Percentiles rank a stretch among this genome's conserved stretches.
Evolutionary conservation across 805 yeast species (phyloP).

Genomic region (Nematodospora valgi): DNA sequence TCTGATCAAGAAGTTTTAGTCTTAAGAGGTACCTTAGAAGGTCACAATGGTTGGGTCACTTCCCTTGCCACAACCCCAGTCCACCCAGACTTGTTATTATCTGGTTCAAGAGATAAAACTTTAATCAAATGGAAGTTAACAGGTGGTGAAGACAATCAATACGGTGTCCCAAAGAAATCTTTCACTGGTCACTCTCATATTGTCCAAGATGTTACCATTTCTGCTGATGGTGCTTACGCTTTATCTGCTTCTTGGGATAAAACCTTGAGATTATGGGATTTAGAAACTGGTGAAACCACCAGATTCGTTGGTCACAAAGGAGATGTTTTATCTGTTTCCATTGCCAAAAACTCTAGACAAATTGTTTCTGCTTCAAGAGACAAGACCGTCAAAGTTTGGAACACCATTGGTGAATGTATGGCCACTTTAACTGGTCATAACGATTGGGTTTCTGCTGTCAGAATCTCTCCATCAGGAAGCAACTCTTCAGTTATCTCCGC

Average conservation of each 20-base stretch:
- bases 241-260: constrained; percentile 99
- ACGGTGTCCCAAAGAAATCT: constrained; percentile 98
- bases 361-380: constrained; percentile 99
- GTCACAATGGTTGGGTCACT: constrained; percentile 86
- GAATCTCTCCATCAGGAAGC: constrained; percentile 86
- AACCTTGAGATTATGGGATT: constrained; percentile 98
- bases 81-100: constrained; percentile 96
- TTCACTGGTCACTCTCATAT: constrained; percentile 99
- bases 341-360: constrained; percentile 94
- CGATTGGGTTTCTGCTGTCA: constrained; percentile 99
- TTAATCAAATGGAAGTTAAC: constrained; percentile 96
- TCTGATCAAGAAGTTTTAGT: constrained; percentile 94
- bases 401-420: constrained; percentile 96
- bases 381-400: constrained; percentile 99
- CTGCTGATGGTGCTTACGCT: constrained; percentile 97
- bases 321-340: constrained; percentile 96
- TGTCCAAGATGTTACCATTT: constrained; percentile 95
- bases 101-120: constrained; percentile 99
- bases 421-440: constrained; percentile 91
- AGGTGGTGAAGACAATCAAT: constrained; percentile 87
- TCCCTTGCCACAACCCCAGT: constrained; percentile 96
- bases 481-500: constrained; percentile 88
- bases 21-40: constrained; percentile 99
- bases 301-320: constrained; percentile 98
- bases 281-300: constrained; percentile 89